Evolutionary conservation across 2,329 filamentous ascomycete genomes (phyloP), one percentile per base, ranked within the genome.

Genomic region (Colletotrichum lini): DNA sequence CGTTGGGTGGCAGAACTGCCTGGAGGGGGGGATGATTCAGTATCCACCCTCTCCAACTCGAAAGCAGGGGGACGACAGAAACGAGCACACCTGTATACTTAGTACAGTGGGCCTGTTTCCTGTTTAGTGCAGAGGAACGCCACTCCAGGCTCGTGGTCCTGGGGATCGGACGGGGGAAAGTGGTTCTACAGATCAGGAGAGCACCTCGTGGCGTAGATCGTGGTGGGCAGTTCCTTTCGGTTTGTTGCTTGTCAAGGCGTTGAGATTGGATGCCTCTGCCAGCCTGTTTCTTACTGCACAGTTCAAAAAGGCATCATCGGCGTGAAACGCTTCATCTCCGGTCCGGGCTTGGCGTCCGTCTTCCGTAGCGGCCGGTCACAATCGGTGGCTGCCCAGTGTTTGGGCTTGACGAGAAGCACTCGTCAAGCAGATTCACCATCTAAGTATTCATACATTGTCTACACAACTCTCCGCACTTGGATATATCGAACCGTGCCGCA

Each of bases 21-120:
- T 4, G 26, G 4, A 26, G 26, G 26, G 26, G 26, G 26, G 26
- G 15, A 59, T 47, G 21, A 57, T 26, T 8, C 15, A 15, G 56
- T 26, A 38, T 57, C 35, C 54, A 42, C 26, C 54, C 54, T 44
- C 47, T 54, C 63, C 53, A 50, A 50, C 52, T 35, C 44, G 54
- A 57, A 58, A 38, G 52, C 45, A 52, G 54, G 64, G 64, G 47
- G 26, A 26, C 4, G 18, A 40, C 60, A 16, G 45, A 47, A 65
- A 23, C 60, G 54, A 59, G 66, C 66, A 59, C 3, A 26, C 26
- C 26, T 26, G 4, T 69, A 61, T 61, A 65, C 40, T 56, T 56
- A 66, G 54, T 60, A 65, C 45, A 49, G 67, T 65, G 61, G 67
- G 38, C 47, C 61, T 56, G 67, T 70, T 70, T 65, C 67, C 62